These are phyloP conservation scores for Acacia melanoxylon DNA, from an alignment of 306 rosid genomes.

Conservation along the genomic window DNA sequence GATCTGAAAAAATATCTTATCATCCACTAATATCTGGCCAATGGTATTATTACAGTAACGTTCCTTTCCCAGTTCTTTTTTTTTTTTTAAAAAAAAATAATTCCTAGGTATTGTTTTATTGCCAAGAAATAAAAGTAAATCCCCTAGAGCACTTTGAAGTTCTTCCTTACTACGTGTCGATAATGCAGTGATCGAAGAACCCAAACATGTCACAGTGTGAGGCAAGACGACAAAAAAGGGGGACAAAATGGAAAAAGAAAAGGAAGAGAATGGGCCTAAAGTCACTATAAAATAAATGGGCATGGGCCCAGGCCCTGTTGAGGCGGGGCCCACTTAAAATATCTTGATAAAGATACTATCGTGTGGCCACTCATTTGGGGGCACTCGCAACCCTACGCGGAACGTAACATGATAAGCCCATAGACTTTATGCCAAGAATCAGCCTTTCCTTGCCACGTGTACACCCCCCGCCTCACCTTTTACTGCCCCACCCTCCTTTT, in stretches of 20 bases:
- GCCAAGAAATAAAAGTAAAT: not conserved
- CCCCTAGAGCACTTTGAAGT: not conserved
- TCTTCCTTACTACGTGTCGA: not conserved
- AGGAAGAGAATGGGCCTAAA: not conserved
- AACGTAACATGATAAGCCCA: conserved; percentile 13
- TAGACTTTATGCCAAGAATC: not conserved
- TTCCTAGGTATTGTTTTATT: not conserved
- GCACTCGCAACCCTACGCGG: not conserved
- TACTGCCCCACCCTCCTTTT: conserved; percentile 7
- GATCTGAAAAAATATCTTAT: not conserved
- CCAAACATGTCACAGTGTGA: not conserved
- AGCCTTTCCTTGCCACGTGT: conserved; percentile 22
- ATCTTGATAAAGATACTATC: conserved; percentile 5
- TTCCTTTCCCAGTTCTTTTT: not conserved
- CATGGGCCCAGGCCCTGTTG: conserved; percentile 19
- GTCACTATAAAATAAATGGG: conserved; percentile 6
- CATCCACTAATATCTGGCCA: not conserved
- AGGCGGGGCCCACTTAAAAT: conserved; percentile 25
- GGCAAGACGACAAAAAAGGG: not conserved
- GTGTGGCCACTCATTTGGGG: conserved; percentile 27
- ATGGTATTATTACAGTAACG: not conserved
- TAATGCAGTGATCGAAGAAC: not conserved
- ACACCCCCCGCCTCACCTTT: not conserved
- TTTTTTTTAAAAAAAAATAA: no score
- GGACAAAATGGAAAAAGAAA: not conserved